phyloP scores from a whole-genome alignment of 2,329 filamentous ascomycete species.

The Colletotrichum tropicale region DNA sequence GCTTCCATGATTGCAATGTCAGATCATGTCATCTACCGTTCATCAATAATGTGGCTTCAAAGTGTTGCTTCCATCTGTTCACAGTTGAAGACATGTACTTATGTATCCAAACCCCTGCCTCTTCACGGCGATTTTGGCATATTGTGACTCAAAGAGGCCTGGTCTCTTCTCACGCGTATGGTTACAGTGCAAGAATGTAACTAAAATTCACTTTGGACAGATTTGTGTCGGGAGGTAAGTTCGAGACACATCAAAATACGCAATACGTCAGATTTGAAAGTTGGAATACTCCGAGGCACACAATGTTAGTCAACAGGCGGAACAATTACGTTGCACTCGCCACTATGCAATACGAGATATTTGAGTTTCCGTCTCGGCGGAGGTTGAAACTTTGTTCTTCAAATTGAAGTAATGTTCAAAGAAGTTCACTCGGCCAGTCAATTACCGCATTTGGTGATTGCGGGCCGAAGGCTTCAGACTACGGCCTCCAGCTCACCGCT shows the following conservation, averaged over 20 bases:
- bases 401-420: neutral
- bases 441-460: neutral
- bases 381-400: neutral
- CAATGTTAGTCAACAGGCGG: neutral
- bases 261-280: neutral
- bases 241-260: neutral
- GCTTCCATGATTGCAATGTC: too few relatives aligned
- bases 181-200: neutral
- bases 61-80: too few relatives aligned
- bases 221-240: neutral
- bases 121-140: neutral
- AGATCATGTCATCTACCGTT: too few relatives aligned
- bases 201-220: neutral
- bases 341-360: neutral
- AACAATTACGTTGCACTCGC: neutral
- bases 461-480: neutral
- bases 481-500: neutral
- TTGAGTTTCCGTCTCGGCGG: neutral
- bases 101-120: too few relatives aligned
- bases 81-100: too few relatives aligned
- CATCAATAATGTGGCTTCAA: too few relatives aligned
- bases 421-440: neutral
- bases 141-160: neutral
- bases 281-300: neutral
- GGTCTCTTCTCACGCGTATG: neutral